Conservation (phyloP, 1,284 basidiomycete species). For the Neonothopanus nambi region DNA sequence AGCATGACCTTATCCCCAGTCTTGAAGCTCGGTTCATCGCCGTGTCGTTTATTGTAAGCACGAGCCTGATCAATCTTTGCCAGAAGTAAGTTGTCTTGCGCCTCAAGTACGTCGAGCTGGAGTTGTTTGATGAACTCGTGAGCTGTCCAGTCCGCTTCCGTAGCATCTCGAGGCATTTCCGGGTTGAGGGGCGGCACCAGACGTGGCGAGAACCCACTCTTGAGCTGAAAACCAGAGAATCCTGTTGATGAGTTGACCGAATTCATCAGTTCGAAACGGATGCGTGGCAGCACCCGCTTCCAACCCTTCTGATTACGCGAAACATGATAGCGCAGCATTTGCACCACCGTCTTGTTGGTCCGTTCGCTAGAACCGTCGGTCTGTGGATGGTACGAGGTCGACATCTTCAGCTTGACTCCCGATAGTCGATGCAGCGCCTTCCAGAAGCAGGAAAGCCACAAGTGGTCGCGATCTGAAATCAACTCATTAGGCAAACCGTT, state of each 20-base stretch:
- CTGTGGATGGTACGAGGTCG: conserved; percentile 31
- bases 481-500: conserved; percentile 13
- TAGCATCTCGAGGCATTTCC: too few relatives aligned
- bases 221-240: conserved; percentile 34
- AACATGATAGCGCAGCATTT: conserved; percentile 28
- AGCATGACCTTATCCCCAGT: conserved; percentile 18
- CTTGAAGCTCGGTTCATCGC: conserved; percentile 13
- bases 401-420: conserved; percentile 27
- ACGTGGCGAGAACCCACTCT: conserved; percentile 21
- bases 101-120: conserved; percentile 11
- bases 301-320: conserved; percentile 38
- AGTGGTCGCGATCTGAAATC: conserved; percentile 20
- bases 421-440: conserved; percentile 10
- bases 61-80: conserved; percentile 24
- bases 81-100: conserved; percentile 22
- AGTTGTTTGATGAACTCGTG: not conserved
- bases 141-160: too few relatives aligned
- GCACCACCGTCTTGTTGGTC: conserved; percentile 26
- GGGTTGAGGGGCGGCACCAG: conserved; percentile 30
- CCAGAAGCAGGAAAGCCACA: conserved; percentile 25
- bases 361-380: conserved; percentile 20
- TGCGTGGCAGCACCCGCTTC: conserved; percentile 29
- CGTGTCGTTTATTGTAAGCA: conserved; percentile 21
- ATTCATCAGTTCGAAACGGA: conserved; percentile 43
- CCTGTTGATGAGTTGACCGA: conserved; percentile 28